Percentiles rank a stretch among this genome's conserved stretches.
phyloP scores from a whole-genome alignment of 768 basidiomycete genomes.

The Tubosaeta brunneosetosa region DNA sequence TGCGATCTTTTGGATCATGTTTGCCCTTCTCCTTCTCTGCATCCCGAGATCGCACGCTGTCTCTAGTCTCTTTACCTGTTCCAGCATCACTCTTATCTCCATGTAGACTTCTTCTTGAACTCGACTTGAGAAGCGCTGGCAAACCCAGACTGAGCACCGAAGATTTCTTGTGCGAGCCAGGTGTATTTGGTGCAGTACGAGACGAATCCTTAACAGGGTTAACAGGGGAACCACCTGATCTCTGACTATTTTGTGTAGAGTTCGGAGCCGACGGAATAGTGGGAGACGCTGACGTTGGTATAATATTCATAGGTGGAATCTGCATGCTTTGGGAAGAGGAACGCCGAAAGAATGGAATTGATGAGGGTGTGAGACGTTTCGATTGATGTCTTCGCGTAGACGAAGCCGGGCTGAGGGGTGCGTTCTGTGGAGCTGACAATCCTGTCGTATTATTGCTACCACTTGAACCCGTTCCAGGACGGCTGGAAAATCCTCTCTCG shows the following conservation, averaged over 20 bases:
- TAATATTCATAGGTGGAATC: slow-evolving; percentile 41
- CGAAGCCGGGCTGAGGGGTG: slow-evolving; percentile 68
- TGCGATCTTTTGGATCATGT: slow-evolving; percentile 78
- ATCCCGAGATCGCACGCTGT: slow-evolving; percentile 41
- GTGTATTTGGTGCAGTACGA: slow-evolving; percentile 49
- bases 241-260: slow-evolving; percentile 39
- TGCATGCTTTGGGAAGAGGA: slow-evolving; percentile 89
- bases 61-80: slow-evolving; percentile 49
- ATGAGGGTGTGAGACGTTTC: slow-evolving; percentile 84
- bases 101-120: slow-evolving; percentile 76
- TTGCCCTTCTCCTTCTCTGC: slow-evolving; percentile 52
- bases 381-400: slow-evolving; percentile 61
- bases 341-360: slow-evolving; percentile 91
- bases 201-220: slow-evolving; percentile 54
- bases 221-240: slow-evolving; percentile 45
- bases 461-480: slow-evolving; percentile 74
- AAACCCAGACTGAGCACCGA: slow-evolving; percentile 78
- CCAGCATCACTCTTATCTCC: slow-evolving; percentile 42
- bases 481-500: slow-evolving; percentile 45
- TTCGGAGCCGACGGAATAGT: slow-evolving; percentile 47
- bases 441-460: slow-evolving; percentile 63
- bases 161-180: slow-evolving; percentile 71
- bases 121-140: slow-evolving; percentile 81
- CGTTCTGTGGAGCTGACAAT: slow-evolving; percentile 48
- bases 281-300: slow-evolving; percentile 45